Base-by-base conservation (phyloP, 192 early-diverging fungal genomes). In the Chytriomyces sp. region DNA sequence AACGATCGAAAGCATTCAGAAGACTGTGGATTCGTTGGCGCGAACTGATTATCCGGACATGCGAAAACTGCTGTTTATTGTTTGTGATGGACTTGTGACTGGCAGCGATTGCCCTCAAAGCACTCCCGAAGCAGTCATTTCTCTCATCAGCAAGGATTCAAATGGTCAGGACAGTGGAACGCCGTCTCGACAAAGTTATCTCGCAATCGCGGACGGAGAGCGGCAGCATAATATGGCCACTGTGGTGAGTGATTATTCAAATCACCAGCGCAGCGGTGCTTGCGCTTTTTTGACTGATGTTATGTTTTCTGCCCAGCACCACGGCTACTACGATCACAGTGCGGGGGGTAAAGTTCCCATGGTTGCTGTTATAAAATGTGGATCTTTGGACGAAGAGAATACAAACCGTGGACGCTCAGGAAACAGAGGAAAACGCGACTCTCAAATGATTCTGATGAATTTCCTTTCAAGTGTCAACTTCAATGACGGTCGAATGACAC, bases 211-310 rank as follows among this genome's bases (percentile, higher is more conserved):
- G 23, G 91, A 93, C 67, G 95, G 96, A 10, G 77, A 89, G 47
- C 96, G 96, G 80, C 90, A 91, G 23, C 91, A 94, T 83, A 98
- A 98, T 79, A 93, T 90, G 90, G 97, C 97, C 61, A 92, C 93
- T 75, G 83, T 87, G 26, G 85, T 85, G 60, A 77, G 5, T 83
- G 81, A 80, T 87, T 1, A 80, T n/a, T 13, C 6, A 65, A 26
- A 18, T 16, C 16, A 23, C 2, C 35, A 16, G 13, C 64, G 0
- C 4, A 35, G 74, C 57, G 47, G 23, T 35, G 7, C 57, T 18
- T 46, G 0, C 65, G 26, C 46, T 45, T 74, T 28, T 62, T 49
- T 43, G 23, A 45, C 5, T 47, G 48, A 48, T 23, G 43, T 44
- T 5, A 35, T 75, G 0, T 71, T 45, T 59, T 3, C 45, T 10